phyloP scores from a whole-genome alignment of 495 filamentous ascomycete genomes.

The Penicillium ochrochloron region DNA sequence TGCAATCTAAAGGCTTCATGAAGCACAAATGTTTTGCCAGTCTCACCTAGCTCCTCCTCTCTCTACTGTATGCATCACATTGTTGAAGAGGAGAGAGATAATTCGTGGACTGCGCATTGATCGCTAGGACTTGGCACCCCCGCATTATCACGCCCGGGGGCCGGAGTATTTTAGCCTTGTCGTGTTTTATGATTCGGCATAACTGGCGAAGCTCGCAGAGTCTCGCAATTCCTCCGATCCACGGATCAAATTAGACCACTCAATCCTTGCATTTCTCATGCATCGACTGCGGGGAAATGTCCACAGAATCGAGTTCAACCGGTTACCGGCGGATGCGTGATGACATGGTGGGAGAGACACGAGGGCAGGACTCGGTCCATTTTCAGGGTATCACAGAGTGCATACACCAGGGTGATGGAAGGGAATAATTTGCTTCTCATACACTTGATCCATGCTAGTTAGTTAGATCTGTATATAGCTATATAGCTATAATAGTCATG shows the following conservation, averaged over 20 bases:
- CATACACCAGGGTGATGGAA: neutral
- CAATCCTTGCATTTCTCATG: neutral
- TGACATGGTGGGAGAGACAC: neutral
- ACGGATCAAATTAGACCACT: conserved; percentile 1
- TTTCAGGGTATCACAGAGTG: neutral
- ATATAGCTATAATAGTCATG: neutral
- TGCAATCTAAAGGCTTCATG: too few relatives aligned
- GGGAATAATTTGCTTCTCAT: neutral
- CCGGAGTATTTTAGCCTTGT: neutral
- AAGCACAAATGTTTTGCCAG: too few relatives aligned
- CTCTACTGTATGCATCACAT: too few relatives aligned
- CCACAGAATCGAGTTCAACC: neutral
- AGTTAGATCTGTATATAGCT: neutral
- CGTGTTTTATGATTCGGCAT: neutral
- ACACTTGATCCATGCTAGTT: neutral
- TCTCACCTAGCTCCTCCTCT: too few relatives aligned
- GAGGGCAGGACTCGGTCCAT: neutral
- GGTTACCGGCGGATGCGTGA: conserved; percentile 3
- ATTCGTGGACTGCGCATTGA: neutral
- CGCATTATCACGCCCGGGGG: neutral
- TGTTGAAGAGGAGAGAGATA: too few relatives aligned
- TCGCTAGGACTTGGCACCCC: neutral
- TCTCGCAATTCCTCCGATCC: conserved; percentile 1
- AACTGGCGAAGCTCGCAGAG: conserved; percentile 1
- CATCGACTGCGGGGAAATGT: neutral